Conservation (phyloP, 208 protist species). For the Trypanosoma conorhini region DNA sequence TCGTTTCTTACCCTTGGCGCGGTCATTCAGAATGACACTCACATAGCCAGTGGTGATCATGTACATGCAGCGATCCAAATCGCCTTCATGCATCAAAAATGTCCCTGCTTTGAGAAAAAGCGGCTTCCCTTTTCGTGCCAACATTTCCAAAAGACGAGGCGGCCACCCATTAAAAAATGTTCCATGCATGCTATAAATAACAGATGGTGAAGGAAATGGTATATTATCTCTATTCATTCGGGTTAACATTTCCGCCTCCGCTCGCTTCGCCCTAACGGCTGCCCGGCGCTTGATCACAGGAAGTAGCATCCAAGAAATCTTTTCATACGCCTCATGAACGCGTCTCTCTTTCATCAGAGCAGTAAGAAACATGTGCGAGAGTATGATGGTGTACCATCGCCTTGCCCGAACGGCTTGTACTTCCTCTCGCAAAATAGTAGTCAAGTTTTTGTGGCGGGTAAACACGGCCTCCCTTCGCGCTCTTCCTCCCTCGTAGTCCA, state of each 20-base stretch:
- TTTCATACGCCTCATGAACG: constrained; percentile 70
- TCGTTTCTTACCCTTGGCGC: constrained; percentile 68
- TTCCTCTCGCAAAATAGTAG: constrained; percentile 57
- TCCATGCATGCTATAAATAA: constrained; percentile 84
- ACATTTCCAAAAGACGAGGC: constrained; percentile 56
- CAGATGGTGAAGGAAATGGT: constrained; percentile 67
- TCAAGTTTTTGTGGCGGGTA: constrained; percentile 60
- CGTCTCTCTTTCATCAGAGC: constrained; percentile 77
- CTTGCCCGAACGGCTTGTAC: constrained; percentile 45
- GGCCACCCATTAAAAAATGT: constrained; percentile 88
- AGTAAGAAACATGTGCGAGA: constrained; percentile 84
- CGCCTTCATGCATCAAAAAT: constrained; percentile 91
- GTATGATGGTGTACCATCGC: constrained; percentile 74
- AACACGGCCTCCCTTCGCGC: constrained; percentile 50
- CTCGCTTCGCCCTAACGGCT: constrained; percentile 35
- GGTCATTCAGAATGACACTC: constrained; percentile 70
- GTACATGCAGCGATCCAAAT: constrained; percentile 85
- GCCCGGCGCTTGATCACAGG: constrained; percentile 69
- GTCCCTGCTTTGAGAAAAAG: constrained; percentile 54
- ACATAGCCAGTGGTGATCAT: constrained; percentile 81
- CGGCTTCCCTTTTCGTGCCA: constrained; percentile 63
- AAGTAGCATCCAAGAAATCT: constrained; percentile 61
- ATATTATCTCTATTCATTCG: constrained; percentile 60
- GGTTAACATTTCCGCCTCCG: constrained; percentile 44
- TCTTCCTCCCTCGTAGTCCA: constrained; percentile 39